Evolutionary conservation across 2,329 filamentous ascomycete genomes (phyloP).

Genomic region (Fusarium longipes): DNA sequence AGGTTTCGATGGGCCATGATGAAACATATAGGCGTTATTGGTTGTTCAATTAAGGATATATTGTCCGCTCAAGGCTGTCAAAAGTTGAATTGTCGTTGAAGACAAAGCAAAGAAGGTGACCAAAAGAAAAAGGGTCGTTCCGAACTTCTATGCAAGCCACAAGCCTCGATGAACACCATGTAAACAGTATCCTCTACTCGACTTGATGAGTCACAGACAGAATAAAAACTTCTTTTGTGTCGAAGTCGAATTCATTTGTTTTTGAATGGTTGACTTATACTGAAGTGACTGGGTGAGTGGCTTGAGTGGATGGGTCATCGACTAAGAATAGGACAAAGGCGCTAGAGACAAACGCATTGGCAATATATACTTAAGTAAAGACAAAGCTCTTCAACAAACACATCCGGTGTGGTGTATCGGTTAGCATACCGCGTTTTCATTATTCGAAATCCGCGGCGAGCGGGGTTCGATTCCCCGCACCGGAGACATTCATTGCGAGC

Average conservation of each 20-base stretch:
- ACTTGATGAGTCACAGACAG: not conserved
- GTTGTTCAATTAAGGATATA: not conserved
- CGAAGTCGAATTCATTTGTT: too few relatives aligned
- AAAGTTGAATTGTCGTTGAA: not conserved
- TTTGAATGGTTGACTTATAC: not conserved
- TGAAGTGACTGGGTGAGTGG: not conserved
- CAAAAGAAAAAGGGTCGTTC: not conserved
- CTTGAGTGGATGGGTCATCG: not conserved
- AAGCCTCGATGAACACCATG: too few relatives aligned
- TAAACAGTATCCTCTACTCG: not conserved
- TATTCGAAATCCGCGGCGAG: conserved; percentile 31
- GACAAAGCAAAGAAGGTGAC: not conserved
- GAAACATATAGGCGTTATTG: not conserved
- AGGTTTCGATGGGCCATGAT: not conserved
- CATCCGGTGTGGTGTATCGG: conserved; percentile 42
- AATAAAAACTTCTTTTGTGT: not conserved
- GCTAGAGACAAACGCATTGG: fast-evolving
- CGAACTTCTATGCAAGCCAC: not conserved
- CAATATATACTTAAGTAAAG: fast-evolving
- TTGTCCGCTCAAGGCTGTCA: not conserved
- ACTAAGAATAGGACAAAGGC: not conserved
- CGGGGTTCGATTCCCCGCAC: conserved; percentile 40
- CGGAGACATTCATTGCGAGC: conserved; percentile 2
- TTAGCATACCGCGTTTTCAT: conserved; percentile 43
- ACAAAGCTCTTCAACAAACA: not conserved